phyloP scores from a whole-genome alignment of 2,329 filamentous ascomycete genomes.

The Pestalotiopsis sp. region DNA sequence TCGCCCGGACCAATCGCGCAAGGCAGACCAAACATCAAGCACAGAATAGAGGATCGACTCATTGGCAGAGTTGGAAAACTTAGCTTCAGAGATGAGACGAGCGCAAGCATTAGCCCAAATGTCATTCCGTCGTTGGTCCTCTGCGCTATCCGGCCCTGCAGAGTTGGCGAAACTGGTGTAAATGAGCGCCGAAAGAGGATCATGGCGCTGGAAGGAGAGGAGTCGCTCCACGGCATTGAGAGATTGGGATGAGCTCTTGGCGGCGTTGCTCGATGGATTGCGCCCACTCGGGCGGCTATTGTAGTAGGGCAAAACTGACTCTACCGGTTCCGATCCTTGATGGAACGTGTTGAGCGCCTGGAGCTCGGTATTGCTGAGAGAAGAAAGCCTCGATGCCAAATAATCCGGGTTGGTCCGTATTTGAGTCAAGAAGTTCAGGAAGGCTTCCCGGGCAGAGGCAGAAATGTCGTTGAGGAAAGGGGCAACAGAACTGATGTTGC shows the following conservation, averaged over 20 bases:
- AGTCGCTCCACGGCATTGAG: slow-evolving; percentile 78
- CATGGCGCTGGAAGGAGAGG: slow-evolving; percentile 85
- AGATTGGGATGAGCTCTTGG: slow-evolving; percentile 46
- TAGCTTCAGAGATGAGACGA: slow-evolving; percentile 70
- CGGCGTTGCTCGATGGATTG: slow-evolving; percentile 47
- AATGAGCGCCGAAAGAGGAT: slow-evolving; percentile 81
- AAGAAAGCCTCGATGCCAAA: slow-evolving; percentile 78
- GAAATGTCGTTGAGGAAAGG: slow-evolving; percentile 76
- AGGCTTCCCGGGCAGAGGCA: slow-evolving; percentile 70
- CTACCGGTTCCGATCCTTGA: slow-evolving; percentile 77
- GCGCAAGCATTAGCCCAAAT: slow-evolving; percentile 90
- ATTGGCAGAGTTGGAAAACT: slow-evolving; percentile 66
- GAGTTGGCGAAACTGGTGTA: slow-evolving; percentile 91
- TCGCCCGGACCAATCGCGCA: slow-evolving; percentile 88
- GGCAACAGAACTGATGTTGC: slow-evolving; percentile 36
- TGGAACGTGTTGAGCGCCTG: slow-evolving; percentile 77
- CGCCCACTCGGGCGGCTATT: slow-evolving; percentile 48
- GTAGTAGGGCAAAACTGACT: slow-evolving; percentile 79
- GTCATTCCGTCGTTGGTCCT: slow-evolving; percentile 78
- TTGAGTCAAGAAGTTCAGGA: slow-evolving; percentile 79
- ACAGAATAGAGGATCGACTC: slow-evolving; percentile 83
- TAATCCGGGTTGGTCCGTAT: slow-evolving; percentile 88
- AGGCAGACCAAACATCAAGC: slow-evolving; percentile 83
- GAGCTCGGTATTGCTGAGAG: slow-evolving; percentile 75
- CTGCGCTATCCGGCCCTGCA: slow-evolving; percentile 76